phyloP scores from a whole-genome alignment of 192 early-diverging fungal genomes.

The Coemansia reversa region DNA sequence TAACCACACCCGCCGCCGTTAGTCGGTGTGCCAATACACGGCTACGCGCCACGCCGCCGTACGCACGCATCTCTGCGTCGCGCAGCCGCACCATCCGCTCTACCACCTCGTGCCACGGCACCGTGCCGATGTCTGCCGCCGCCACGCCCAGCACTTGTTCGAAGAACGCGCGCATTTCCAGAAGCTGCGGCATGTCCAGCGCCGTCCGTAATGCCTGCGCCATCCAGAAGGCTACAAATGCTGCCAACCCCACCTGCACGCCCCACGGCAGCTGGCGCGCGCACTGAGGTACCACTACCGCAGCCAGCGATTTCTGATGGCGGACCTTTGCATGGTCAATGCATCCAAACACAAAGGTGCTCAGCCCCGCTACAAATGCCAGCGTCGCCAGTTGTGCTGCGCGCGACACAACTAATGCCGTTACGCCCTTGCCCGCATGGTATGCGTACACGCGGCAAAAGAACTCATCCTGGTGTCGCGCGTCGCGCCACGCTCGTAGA shows the following conservation, averaged over 20 bases:
- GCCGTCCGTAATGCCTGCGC: constrained; percentile 68
- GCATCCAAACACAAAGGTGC: constrained; percentile 87
- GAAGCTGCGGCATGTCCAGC: constrained; percentile 69
- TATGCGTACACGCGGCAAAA: constrained; percentile 80
- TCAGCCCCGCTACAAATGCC: constrained; percentile 85
- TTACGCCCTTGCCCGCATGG: constrained; percentile 85
- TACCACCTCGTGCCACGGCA: constrained; percentile 84
- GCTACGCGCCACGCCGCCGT: constrained; percentile 48
- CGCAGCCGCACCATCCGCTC: constrained; percentile 69
- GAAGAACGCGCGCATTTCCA: constrained; percentile 85
- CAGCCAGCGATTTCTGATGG: constrained; percentile 63
- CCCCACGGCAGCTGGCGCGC: constrained; percentile 63
- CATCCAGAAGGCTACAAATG: constrained; percentile 74
- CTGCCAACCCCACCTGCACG: constrained; percentile 58
- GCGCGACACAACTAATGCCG: constrained; percentile 75
- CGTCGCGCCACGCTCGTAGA: constrained; percentile 79
- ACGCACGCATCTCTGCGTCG: constrained; percentile 61
- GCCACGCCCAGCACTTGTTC: constrained; percentile 73
- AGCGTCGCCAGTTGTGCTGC: constrained; percentile 80
- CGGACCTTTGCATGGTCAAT: constrained; percentile 84
- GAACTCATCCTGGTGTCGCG: constrained; percentile 83
- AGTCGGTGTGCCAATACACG: constrained; percentile 57
- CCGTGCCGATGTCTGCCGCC: constrained; percentile 78
- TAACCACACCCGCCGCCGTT: constrained; percentile 76
- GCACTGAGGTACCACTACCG: constrained; percentile 81